Conservation (phyloP, 2,329 filamentous ascomycete genomes). For the Alternaria sp. region DNA sequence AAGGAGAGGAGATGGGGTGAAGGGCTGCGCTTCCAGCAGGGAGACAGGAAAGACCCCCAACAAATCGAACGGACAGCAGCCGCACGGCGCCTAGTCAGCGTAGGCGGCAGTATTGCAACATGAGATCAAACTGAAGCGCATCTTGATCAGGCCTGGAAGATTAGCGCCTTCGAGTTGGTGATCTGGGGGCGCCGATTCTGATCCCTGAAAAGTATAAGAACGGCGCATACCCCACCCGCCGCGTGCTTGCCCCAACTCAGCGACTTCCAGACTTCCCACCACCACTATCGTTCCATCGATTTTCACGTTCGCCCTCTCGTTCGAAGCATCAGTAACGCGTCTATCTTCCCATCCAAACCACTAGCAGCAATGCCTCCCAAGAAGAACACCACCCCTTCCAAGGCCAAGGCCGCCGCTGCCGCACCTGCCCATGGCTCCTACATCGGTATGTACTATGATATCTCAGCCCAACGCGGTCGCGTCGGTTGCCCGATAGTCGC, state of each 20-base stretch:
- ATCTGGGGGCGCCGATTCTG: constrained; percentile 37
- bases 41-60: constrained; percentile 31
- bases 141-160: constrained; percentile 41
- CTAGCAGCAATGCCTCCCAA: constrained; percentile 68
- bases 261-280: constrained; percentile 35
- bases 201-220: constrained; percentile 37
- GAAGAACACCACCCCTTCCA: constrained; percentile 62
- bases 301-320: constrained; percentile 35
- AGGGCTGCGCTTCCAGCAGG: constrained; percentile 25
- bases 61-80: constrained; percentile 16
- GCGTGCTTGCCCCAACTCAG: constrained; percentile 30
- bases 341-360: constrained; percentile 33
- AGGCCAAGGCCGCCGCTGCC: constrained; percentile 64
- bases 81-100: constrained; percentile 30
- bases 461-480: constrained; percentile 57
- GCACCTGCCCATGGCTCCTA: constrained; percentile 68
- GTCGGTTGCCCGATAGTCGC: constrained; percentile 43
- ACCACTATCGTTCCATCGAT: constrained; percentile 28
- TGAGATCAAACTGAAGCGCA: constrained; percentile 34
- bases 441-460: constrained; percentile 63
- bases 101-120: constrained; percentile 19
- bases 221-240: constrained; percentile 32
- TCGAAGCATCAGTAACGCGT: constrained; percentile 40
- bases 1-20: constrained; percentile 21
- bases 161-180: constrained; percentile 32